phyloP scores from a whole-genome alignment of 352 stramenopile genomes.

The Thalassiosira allenii region DNA sequence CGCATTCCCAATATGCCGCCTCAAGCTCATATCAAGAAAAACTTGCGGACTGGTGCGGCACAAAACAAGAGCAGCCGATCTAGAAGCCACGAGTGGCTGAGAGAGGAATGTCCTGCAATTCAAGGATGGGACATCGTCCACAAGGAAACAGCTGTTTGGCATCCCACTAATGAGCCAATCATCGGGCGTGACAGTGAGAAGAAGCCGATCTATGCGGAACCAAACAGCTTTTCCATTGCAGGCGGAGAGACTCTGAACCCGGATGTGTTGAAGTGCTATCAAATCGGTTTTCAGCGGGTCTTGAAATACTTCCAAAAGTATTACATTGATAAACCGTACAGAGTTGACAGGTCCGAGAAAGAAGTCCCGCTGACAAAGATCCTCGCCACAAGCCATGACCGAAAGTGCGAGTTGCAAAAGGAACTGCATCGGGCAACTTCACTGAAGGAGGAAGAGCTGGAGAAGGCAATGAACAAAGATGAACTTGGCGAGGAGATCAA shows the following conservation, averaged over 20 bases:
- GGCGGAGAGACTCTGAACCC: constrained; percentile 16
- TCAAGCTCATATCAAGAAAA: background rate
- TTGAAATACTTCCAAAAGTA: constrained; percentile 16
- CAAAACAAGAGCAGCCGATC: background rate
- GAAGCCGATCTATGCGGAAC: background rate
- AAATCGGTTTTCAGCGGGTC: background rate
- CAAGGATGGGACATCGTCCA: constrained; percentile 11
- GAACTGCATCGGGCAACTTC: background rate
- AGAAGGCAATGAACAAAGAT: constrained; percentile 8
- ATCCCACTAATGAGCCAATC: constrained; percentile 12
- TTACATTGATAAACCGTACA: constrained; percentile 1
- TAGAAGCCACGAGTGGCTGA: constrained; percentile 1
- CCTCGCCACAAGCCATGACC: background rate
- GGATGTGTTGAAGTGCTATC: constrained; percentile 6
- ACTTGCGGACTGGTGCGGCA: background rate
- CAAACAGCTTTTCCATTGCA: background rate
- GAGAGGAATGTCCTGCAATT: background rate
- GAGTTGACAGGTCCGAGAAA: constrained; percentile 13
- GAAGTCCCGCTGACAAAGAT: constrained; percentile 18
- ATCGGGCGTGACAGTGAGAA: background rate
- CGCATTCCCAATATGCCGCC: background rate
- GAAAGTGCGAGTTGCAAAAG: background rate
- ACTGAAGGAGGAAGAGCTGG: background rate
- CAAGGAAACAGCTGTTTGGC: background rate
- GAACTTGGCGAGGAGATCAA: background rate